phyloP scores from a whole-genome alignment of 2,329 filamentous ascomycete species.

The Colletotrichum abscissum region DNA sequence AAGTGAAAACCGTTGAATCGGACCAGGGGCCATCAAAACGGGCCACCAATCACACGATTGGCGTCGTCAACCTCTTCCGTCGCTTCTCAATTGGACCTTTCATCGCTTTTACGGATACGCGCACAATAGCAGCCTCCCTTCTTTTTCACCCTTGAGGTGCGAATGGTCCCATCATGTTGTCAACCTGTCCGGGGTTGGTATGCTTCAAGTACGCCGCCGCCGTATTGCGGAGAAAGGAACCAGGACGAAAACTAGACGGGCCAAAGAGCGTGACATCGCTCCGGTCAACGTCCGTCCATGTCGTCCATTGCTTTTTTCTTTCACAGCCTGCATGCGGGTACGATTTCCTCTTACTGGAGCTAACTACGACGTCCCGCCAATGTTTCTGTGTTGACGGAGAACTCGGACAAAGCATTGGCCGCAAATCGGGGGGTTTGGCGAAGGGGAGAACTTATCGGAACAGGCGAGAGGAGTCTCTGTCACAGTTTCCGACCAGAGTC shows the following conservation, averaged over 20 bases:
- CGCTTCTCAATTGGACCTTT: background rate
- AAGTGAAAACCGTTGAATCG: conserved; percentile 14
- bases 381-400: background rate
- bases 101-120: background rate
- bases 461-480: background rate
- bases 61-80: background rate
- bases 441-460: background rate
- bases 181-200: background rate
- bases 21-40: background rate
- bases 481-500: background rate
- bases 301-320: background rate
- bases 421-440: background rate
- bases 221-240: conserved; percentile 12
- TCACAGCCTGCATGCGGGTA: background rate
- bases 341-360: background rate
- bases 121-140: background rate
- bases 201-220: background rate
- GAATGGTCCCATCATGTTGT: background rate
- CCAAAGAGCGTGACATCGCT: conserved; percentile 18
- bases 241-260: background rate
- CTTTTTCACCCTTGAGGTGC: no score
- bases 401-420: background rate
- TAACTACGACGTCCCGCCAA: background rate
- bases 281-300: conserved; percentile 21
- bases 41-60: conserved; percentile 12